Evolutionary conservation across 2,329 filamentous ascomycete species (phyloP).

Genomic region (Claviceps arundinis): DNA sequence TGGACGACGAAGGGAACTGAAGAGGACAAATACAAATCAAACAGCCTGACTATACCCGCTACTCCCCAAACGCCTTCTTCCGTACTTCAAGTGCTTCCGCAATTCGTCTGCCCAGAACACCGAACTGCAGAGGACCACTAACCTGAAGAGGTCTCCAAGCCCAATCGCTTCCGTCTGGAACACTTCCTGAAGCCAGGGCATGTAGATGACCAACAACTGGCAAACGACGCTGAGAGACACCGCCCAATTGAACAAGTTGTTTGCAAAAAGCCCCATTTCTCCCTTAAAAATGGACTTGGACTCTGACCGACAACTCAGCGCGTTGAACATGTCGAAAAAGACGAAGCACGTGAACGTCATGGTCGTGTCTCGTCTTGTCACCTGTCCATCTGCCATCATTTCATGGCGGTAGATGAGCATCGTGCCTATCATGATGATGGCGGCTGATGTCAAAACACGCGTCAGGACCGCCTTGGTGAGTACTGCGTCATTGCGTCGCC

Average conservation of each 20-base stretch:
- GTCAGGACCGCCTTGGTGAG: slow-evolving; percentile 73
- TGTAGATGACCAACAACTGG: slow-evolving; percentile 84
- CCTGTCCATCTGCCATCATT: slow-evolving; percentile 70
- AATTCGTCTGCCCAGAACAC: slow-evolving; percentile 94
- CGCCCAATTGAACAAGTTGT: slow-evolving; percentile 93
- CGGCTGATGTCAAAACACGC: slow-evolving; percentile 75
- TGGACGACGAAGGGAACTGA: neutral
- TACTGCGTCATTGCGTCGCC: slow-evolving; percentile 75
- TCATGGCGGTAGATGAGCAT: slow-evolving; percentile 84
- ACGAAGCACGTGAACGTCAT: slow-evolving; percentile 99
- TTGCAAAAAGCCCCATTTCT: slow-evolving; percentile 70
- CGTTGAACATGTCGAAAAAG: slow-evolving; percentile 99
- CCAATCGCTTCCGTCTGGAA: slow-evolving; percentile 89
- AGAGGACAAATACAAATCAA: slow-evolving; percentile 19
- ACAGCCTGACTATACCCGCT: slow-evolving; percentile 53
- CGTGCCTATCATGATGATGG: slow-evolving; percentile 85
- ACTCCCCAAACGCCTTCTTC: slow-evolving; percentile 38
- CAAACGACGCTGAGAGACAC: slow-evolving; percentile 74
- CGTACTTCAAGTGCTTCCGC: slow-evolving; percentile 63
- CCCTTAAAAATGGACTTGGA: slow-evolving; percentile 78
- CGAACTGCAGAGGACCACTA: slow-evolving; percentile 66
- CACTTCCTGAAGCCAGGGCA: slow-evolving; percentile 82
- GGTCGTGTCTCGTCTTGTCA: slow-evolving; percentile 89
- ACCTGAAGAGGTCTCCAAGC: slow-evolving; percentile 56
- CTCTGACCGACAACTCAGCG: slow-evolving; percentile 81